These are phyloP conservation scores for Collariella sp. DNA, from an alignment of 495 filamentous ascomycete genomes.

Conservation along the genomic window DNA sequence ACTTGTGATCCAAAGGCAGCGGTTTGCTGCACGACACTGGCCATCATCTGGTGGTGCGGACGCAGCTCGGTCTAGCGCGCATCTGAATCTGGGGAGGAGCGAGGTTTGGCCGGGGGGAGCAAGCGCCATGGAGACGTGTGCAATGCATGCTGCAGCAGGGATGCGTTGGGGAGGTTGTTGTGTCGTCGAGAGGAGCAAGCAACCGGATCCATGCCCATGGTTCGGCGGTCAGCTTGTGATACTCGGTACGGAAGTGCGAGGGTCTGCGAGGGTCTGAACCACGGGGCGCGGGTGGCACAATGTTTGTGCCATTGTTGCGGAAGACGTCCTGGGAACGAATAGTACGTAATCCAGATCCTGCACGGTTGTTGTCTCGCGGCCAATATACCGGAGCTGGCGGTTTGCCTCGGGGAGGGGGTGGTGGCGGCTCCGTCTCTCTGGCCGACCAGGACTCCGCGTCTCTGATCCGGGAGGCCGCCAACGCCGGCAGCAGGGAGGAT, in stretches of 20 bases:
- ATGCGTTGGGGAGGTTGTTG: background rate
- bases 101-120: background rate
- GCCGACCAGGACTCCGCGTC: background rate
- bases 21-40: conserved; percentile 13
- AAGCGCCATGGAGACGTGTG: background rate
- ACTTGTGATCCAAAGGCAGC: background rate
- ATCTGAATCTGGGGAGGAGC: background rate
- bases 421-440: background rate
- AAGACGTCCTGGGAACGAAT: no score
- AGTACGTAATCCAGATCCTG: no score
- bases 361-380: no score
- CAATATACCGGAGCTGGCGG: background rate
- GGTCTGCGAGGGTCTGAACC: no score
- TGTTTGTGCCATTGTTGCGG: no score
- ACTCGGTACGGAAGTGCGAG: no score
- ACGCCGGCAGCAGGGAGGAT: conserved; percentile 7
- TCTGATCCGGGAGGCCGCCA: conserved; percentile 17
- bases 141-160: conserved; percentile 9
- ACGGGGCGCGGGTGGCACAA: no score
- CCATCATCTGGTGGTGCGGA: background rate
- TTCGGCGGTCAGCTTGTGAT: conserved; percentile 6
- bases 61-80: background rate
- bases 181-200: background rate
- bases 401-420: no score
- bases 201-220: background rate